Evolutionary conservation across 2,329 filamentous ascomycete genomes (phyloP).

Genomic region (Raffaelea albimanens): DNA sequence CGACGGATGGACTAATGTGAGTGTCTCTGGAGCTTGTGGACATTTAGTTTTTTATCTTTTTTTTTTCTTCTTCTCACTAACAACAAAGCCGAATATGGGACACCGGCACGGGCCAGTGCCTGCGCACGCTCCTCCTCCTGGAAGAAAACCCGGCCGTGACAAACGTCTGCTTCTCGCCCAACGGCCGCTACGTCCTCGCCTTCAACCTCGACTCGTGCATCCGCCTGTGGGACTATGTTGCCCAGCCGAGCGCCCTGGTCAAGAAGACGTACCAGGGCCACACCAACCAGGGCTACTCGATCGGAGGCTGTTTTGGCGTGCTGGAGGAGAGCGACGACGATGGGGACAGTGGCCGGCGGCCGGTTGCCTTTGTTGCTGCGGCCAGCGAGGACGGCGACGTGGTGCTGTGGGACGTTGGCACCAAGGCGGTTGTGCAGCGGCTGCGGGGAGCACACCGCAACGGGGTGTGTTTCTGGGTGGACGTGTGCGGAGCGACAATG

Average conservation of each 20-base stretch:
- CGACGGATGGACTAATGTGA: constrained; percentile 85
- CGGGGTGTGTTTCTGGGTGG: constrained; percentile 58
- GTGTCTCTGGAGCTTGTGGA: no score
- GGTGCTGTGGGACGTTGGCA: constrained; percentile 82
- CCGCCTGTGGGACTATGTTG: constrained; percentile 89
- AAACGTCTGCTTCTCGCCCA: constrained; percentile 85
- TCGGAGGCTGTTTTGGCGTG: constrained; percentile 75
- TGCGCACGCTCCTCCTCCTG: constrained; percentile 90
- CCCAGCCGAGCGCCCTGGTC: constrained; percentile 55
- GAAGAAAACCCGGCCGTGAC: constrained; percentile 90
- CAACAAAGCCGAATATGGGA: constrained; percentile 97
- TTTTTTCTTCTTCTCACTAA: constrained; percentile 27
- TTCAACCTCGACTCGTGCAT: constrained; percentile 87
- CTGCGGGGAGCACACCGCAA: constrained; percentile 40
- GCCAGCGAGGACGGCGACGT: constrained; percentile 83
- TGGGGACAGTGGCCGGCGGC: constrained; percentile 8
- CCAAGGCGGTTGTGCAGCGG: constrained; percentile 71
- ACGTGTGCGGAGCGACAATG: constrained; percentile 46
- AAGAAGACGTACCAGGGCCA: constrained; percentile 98
- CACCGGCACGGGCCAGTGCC: constrained; percentile 85
- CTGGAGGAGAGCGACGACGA: constrained; percentile 15
- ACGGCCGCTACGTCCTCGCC: constrained; percentile 85
- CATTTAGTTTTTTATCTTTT: not conserved
- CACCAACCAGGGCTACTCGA: constrained; percentile 70
- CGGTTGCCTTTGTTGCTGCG: constrained; percentile 57